Percentiles rank a stretch among this genome's conserved stretches.
Conservation (phyloP, 2,329 filamentous ascomycete species). For the Huntiella decipiens region DNA sequence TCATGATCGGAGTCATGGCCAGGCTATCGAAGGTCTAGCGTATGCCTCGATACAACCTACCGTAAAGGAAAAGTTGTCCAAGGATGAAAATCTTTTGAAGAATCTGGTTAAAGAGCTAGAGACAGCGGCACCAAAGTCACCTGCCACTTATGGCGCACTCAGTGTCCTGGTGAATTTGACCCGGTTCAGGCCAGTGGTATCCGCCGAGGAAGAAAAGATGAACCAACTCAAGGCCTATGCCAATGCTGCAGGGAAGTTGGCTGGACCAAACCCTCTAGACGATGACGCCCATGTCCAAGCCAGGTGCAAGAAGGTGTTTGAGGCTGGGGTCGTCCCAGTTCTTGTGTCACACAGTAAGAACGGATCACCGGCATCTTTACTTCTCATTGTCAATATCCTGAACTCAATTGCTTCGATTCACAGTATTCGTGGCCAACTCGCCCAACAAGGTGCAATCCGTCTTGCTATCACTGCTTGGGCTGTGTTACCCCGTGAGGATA, state of each 20-base stretch:
- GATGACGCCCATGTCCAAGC: slow-evolving; percentile 56
- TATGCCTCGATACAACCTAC: slow-evolving; percentile 75
- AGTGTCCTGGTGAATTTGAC: slow-evolving; percentile 78
- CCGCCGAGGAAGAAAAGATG: slow-evolving; percentile 86
- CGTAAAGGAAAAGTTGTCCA: slow-evolving; percentile 63
- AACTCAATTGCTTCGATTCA: slow-evolving; percentile 58
- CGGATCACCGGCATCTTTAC: slow-evolving; percentile 49
- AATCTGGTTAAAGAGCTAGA: slow-evolving; percentile 46
- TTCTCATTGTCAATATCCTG: slow-evolving; percentile 57
- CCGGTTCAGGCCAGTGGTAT: slow-evolving; percentile 53
- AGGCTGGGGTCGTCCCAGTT: slow-evolving; percentile 57
- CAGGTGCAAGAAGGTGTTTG: slow-evolving; percentile 61
- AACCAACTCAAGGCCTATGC: slow-evolving; percentile 86
- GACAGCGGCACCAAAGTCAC: slow-evolving; percentile 41
- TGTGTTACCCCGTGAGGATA: slow-evolving; percentile 35
- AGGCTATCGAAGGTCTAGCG: slow-evolving; percentile 75
- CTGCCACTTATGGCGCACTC: slow-evolving; percentile 65
- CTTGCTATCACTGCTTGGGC: slow-evolving; percentile 56
- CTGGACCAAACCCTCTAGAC: slow-evolving; percentile 46
- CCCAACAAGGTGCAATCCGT: slow-evolving; percentile 85
- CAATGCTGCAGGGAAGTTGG: slow-evolving; percentile 54
- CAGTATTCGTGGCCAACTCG: slow-evolving; percentile 56
- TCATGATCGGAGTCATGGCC: slow-evolving; percentile 18
- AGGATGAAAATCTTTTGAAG: slow-evolving; percentile 48
- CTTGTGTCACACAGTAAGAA: slow-evolving; percentile 59